phyloP scores from a whole-genome alignment of 2,329 filamentous ascomycete species.

The Sclerotinia sclerotiorum region DNA sequence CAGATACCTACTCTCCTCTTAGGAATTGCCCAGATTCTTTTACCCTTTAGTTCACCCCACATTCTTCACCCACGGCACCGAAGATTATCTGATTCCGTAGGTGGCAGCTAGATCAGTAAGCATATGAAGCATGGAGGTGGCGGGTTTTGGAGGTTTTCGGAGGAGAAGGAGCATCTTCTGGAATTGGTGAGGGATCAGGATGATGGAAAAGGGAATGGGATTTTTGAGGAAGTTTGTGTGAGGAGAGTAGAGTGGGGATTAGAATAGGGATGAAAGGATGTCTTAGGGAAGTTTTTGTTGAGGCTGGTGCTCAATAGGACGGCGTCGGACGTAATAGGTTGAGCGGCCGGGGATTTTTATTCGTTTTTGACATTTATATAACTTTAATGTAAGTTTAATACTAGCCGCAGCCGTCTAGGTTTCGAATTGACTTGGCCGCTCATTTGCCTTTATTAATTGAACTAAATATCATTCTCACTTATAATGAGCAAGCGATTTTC shows the following conservation, averaged over 20 bases:
- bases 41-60: too few species aligned
- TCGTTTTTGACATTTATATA: too few species aligned
- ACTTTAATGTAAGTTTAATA: background rate
- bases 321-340: background rate
- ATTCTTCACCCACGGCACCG: background rate
- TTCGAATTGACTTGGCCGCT: background rate
- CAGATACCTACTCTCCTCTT: too few species aligned
- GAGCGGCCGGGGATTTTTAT: too few species aligned
- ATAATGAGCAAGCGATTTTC: too few species aligned
- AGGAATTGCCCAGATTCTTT: too few species aligned
- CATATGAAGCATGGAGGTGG: conserved; percentile 31
- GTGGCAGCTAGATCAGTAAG: conserved; percentile 37
- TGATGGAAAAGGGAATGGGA: conserved; percentile 5
- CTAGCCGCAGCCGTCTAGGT: background rate
- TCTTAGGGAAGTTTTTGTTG: background rate
- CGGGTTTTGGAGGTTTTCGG: background rate
- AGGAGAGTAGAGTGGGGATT: too few species aligned
- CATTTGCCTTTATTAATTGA: background rate
- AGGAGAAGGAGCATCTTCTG: conserved; percentile 17
- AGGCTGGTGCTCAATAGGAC: background rate
- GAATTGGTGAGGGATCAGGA: conserved; percentile 18
- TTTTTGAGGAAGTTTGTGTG: conserved; percentile 7
- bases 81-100: conserved; percentile 43
- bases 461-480: background rate
- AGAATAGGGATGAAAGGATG: too few species aligned